Base-by-base conservation (phyloP, 805 yeast species). In the Myxozyma monticola region DNA sequence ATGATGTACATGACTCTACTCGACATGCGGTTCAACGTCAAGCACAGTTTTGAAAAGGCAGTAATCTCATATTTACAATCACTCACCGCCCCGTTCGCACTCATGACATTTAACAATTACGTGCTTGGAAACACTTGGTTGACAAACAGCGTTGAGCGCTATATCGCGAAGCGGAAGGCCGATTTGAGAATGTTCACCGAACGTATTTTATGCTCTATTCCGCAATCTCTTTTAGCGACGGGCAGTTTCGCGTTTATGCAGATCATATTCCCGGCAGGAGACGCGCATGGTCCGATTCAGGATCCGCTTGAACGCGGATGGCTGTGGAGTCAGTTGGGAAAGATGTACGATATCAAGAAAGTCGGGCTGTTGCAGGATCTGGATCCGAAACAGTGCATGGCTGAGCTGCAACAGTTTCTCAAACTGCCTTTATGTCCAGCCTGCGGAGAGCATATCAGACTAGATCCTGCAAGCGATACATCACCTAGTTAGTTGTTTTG, bases 21-120 rank as follows among this genome's bases (percentile, higher is more conserved):
- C 17, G 56, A 48, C 34, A 45, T 49, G 4, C 43, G 46, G 8
- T 14, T 51, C 15, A 28, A 48, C 25, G 17, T 31, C 2, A 26
- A 30, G 21, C 43, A 31, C 24, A 38, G 30, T 20, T 38, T 42
- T 20, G 28, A 14, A 7, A 42, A 36, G 14, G 33, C 40, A n/a
- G 30, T 50, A 14, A 18, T 37, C 17, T 14, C 51, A 18, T 50
- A 45, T 21, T 8, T 50, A 21, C 50, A 18, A 6, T 21, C 26
- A 22, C 10, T 46, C 7, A 33, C 42, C 1, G 38, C 43, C 2
- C 49, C 49, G n/a, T 6, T 37, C 9, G 21, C 26, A 12, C 29
- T 45, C 29, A 15, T 28, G 31, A 28, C 31, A 14, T 28, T 10
- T 14, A 14, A 28, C 14, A 9, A 28, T 10, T 9, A 10, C 14